Base-by-base conservation (phyloP, 148 eudicot genomes). In the Vaccinium vitisidaea region DNA sequence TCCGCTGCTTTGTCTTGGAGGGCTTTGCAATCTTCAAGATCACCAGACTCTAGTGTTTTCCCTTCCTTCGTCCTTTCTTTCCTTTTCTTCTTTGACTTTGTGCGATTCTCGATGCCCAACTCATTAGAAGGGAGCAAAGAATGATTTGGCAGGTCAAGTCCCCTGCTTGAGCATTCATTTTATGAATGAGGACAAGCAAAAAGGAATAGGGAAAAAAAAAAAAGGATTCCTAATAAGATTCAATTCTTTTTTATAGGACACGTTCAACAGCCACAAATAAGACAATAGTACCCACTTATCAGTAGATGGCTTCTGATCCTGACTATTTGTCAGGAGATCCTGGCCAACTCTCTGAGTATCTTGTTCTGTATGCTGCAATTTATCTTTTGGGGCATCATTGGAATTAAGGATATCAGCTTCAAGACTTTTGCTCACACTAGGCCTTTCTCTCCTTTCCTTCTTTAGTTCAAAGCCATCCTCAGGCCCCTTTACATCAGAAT, bases 11-110 rank as follows among this genome's bases (percentile, higher is more conserved):
- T 85, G 70, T 84, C 86, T 80, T 81, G 81, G 61, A 53, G 56
- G 58, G 74, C 49, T 65, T 84, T 50, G 75, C 82, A 82, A 55
- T 86, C 88, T 83, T 81, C 63, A 58, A 43, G 56, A 77, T 52
- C 59, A 53, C 69, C 77, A 52, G 76, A 56, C 75, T 85, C 82
- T 7, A 56, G 58, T 56, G 88, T 48, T 80, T 81, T 85, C 23
- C 79, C 85, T 50, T 85, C 84, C 77, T 80, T 71, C 48, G 76
- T 43, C 79, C 87, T 83, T 52, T 84, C 81, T 81, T 90, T 87
- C 83, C 84, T 80, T 78, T 85, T 89, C 87, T 83, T 89, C 75
- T 85, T 86, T 67, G 82, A 25, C 54, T 87, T 80, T 9, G 53
- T 61, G 16, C 67, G 81, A 46, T 53, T 75, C 49, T 83, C 78